Base-by-base conservation (phyloP, 805 yeast species). In the Ascoidea tarda region DNA sequence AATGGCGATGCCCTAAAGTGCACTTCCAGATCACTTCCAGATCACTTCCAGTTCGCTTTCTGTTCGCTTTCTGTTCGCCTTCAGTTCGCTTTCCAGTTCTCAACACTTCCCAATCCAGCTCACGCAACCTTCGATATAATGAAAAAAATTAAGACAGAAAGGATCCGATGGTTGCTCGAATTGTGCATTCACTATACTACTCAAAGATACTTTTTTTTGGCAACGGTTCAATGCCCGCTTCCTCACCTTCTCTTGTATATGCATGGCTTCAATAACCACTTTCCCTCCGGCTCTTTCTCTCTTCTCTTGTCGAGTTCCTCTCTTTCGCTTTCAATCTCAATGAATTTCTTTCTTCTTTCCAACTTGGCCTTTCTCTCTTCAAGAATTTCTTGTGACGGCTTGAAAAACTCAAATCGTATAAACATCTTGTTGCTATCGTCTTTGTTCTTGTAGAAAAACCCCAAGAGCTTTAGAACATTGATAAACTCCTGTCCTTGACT, bases 251-350 rank as follows among this genome's bases (percentile, higher is more conserved):
- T 78, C 66, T 93, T 93, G 68, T 93, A 93, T 55, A 93, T 87
- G 69, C 99, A 93, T 2, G 99, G 99, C 66, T 91, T 93, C 58
- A 93, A 73, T 54, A 91, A 69, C 95, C 96, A 87, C 60, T 83
- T 77, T 6, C 95, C 95, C 62, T 87, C 96, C 0, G 91, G 82
- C 2, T 60, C 62, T 53, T 70, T 67, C 8, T 64, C 60, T 60
- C 91, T 74, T 62, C 75, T 82, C 49, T 62, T 59, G 54, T 78
- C 80, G 38, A 84, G 69, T 53, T 76, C 71, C 57, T 82, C 85
- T 58, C 77, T 78, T 52, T 80, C 82, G 28, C 76, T 69, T 52
- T 83, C 88, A 38, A 73, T 75, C 60, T 87, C 96, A 49, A 86
- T 75, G 58, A 88, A 87, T 62, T 77, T 79, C 60, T 75, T 75